Percentiles rank a stretch among this genome's conserved stretches.
Conservation (phyloP, 345 rosid species). For the Sisymbrium altissimum region DNA sequence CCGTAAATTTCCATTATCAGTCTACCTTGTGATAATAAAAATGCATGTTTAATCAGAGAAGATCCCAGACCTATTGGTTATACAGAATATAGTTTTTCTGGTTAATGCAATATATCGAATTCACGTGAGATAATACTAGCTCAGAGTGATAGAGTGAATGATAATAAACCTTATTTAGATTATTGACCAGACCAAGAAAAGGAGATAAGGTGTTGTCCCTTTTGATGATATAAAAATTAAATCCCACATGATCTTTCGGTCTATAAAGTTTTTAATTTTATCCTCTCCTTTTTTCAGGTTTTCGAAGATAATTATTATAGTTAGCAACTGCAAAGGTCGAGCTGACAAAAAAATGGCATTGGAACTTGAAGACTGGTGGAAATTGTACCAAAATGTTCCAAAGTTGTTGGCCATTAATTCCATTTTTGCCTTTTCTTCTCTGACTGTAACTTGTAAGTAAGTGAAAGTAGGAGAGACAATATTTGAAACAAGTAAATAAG, state of each 20-base stretch:
- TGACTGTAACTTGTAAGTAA: neutral
- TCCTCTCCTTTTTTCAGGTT: constrained; percentile 1
- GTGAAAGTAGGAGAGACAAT: neutral
- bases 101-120: neutral
- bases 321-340: constrained; percentile 16
- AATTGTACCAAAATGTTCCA: constrained; percentile 21
- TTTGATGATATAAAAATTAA: constrained; percentile 12
- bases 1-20: neutral
- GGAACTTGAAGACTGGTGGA: constrained; percentile 35
- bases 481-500: neutral
- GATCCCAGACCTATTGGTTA: neutral
- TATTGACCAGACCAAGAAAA: constrained; percentile 21
- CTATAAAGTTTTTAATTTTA: constrained; percentile 4
- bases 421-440: neutral
- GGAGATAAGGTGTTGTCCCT: constrained; percentile 27
- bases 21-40: neutral
- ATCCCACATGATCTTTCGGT: constrained; percentile 29
- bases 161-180: constrained; percentile 6
- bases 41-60: neutral
- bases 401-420: constrained; percentile 28
- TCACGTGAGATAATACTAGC: constrained; percentile 13
- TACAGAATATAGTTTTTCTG: neutral
- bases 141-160: constrained; percentile 3
- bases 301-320: constrained; percentile 2
- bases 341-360: constrained; percentile 5